Percentiles rank a stretch among this genome's conserved stretches.
Conservation (phyloP, 495 filamentous ascomycete species). For the Emericellopsis terricola region DNA sequence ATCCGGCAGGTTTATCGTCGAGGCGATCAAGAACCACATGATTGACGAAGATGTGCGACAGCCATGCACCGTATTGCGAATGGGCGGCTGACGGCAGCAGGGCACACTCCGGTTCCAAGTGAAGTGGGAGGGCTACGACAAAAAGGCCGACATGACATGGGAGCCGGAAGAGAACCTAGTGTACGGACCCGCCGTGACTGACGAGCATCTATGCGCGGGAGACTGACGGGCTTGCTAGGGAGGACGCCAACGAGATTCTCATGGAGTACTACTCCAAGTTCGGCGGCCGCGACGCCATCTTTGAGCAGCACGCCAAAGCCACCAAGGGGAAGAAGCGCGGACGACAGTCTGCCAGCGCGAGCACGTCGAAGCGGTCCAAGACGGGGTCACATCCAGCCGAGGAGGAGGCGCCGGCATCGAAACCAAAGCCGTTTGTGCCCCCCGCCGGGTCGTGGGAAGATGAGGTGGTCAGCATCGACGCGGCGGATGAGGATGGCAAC, state of each 20-base stretch:
- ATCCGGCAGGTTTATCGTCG: slow-evolving; percentile 36
- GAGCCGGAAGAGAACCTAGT: slow-evolving; percentile 39
- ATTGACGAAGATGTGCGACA: slow-evolving; percentile 27
- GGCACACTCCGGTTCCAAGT: slow-evolving; percentile 29
- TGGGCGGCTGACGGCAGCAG: slow-evolving; percentile 6
- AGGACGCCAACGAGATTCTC: slow-evolving; percentile 24
- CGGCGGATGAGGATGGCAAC: slow-evolving; percentile 31
- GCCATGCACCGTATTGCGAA: background rate
- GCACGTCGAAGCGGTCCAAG: slow-evolving; percentile 16
- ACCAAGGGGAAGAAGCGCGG: slow-evolving; percentile 28
- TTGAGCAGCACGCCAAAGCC: slow-evolving; percentile 18
- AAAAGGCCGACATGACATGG: slow-evolving; percentile 39
- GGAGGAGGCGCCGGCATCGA: slow-evolving; percentile 16
- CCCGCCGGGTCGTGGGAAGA: slow-evolving; percentile 41
- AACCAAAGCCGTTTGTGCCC: slow-evolving; percentile 25
- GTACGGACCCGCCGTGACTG: slow-evolving; percentile 14
- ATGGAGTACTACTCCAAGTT: slow-evolving; percentile 23
- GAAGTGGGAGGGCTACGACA: slow-evolving; percentile 46
- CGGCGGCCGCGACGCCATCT: slow-evolving; percentile 35
- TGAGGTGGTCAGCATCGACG: slow-evolving; percentile 33
- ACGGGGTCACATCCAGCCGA: slow-evolving; percentile 18
- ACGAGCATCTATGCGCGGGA: background rate
- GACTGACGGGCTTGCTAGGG: slow-evolving; percentile 9
- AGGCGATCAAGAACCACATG: slow-evolving; percentile 34
- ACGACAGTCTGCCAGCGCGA: slow-evolving; percentile 14